These are phyloP conservation scores for Fusarium palustre DNA, from an alignment of 2,329 filamentous ascomycete genomes.

Conservation along the genomic window DNA sequence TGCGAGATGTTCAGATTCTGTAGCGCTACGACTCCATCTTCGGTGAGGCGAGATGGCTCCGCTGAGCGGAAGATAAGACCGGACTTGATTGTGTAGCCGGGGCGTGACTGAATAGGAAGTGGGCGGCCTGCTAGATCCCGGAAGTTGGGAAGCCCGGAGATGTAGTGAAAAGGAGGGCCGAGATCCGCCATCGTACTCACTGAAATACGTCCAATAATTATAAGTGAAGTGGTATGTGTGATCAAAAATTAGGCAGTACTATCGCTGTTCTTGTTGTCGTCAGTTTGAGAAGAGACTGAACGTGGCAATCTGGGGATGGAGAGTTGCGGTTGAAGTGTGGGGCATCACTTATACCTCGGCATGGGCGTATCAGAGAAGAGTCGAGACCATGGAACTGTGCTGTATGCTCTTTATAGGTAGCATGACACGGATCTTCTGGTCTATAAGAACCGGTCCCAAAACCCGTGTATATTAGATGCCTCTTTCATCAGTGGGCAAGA, in stretches of 20 bases:
- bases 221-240: background rate
- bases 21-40: slow-evolving; percentile 64
- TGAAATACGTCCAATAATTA: too few relatives aligned
- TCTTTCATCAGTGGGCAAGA: background rate
- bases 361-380: background rate
- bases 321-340: slow-evolving; percentile 31
- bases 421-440: background rate
- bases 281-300: background rate
- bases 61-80: slow-evolving; percentile 75
- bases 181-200: slow-evolving; percentile 37
- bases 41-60: slow-evolving; percentile 70
- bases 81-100: slow-evolving; percentile 65
- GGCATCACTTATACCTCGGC: slow-evolving; percentile 30
- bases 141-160: slow-evolving; percentile 74
- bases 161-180: slow-evolving; percentile 60
- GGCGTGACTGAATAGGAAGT: slow-evolving; percentile 60
- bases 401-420: accelerated
- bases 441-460: background rate
- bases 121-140: slow-evolving; percentile 74
- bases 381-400: background rate
- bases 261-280: background rate
- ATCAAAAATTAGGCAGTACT: too few relatives aligned
- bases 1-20: slow-evolving; percentile 68
- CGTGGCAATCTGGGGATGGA: background rate
- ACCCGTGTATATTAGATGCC: background rate